These are phyloP conservation scores for Verticillium longisporum DNA, from an alignment of 2,329 filamentous ascomycete genomes.

Conservation along the genomic window DNA sequence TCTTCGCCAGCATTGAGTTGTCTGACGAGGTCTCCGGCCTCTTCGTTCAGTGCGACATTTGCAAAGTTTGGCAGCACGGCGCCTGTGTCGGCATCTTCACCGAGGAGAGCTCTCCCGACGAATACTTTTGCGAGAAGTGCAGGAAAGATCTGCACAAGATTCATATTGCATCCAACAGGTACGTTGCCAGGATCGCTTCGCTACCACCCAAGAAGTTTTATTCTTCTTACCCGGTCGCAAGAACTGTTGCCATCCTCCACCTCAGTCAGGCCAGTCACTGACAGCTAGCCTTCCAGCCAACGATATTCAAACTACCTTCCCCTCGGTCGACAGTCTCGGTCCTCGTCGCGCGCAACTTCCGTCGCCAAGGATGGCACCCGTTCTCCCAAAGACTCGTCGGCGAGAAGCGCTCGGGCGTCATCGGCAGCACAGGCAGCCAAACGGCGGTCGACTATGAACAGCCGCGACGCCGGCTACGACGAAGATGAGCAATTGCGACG, in stretches of 20 bases:
- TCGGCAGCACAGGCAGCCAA: slow-evolving; percentile 58
- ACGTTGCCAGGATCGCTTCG: slow-evolving; percentile 29
- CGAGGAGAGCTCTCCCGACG: slow-evolving; percentile 84
- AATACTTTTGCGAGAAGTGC: slow-evolving; percentile 97
- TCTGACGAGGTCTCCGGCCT: slow-evolving; percentile 86
- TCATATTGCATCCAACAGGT: slow-evolving; percentile 77
- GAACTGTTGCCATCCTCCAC: no score
- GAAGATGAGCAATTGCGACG: slow-evolving; percentile 84
- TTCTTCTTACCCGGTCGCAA: slow-evolving; percentile 5
- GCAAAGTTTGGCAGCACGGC: slow-evolving; percentile 98
- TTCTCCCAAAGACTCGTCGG: slow-evolving; percentile 46
- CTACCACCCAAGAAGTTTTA: slow-evolving; percentile 4
- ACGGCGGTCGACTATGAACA: slow-evolving; percentile 94
- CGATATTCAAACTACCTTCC: slow-evolving; percentile 61
- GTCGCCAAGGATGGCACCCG: slow-evolving; percentile 55
- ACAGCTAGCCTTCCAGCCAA: slow-evolving; percentile 36
- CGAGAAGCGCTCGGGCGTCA: slow-evolving; percentile 48
- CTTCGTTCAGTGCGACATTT: slow-evolving; percentile 96
- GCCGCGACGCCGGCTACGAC: slow-evolving; percentile 87
- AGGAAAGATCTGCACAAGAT: slow-evolving; percentile 86
- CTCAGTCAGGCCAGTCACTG: neutral
- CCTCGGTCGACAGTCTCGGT: slow-evolving; percentile 47
- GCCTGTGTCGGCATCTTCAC: slow-evolving; percentile 97
- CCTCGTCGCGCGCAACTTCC: slow-evolving; percentile 56
- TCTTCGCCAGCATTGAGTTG: slow-evolving; percentile 54